Conservation (phyloP, 2,329 filamentous ascomycete species). For the Pseudocercospora vitis region DNA sequence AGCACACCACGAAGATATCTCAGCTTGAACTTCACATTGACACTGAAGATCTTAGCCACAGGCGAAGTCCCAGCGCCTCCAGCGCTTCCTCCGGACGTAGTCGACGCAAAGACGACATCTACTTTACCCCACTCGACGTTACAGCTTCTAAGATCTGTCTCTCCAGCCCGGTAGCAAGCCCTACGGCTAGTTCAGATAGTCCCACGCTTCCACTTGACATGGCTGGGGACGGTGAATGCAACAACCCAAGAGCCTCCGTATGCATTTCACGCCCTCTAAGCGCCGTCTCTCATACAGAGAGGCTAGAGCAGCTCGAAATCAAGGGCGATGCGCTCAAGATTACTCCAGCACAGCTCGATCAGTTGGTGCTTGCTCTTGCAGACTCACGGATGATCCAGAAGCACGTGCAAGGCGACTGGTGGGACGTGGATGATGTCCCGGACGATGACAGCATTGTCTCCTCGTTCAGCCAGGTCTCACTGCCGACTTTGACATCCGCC, state of each 20-base stretch:
- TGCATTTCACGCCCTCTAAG: conserved; percentile 16
- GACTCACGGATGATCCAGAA: conserved; percentile 27
- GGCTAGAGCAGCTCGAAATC: conserved; percentile 8
- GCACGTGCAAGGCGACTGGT: conserved; percentile 30
- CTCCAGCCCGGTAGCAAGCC: conserved; percentile 29
- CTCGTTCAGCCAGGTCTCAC: conserved; percentile 23
- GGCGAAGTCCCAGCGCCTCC: conserved; percentile 16
- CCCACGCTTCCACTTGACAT: conserved; percentile 14
- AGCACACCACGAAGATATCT: neutral
- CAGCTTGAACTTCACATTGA: conserved; percentile 9
- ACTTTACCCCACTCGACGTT: conserved; percentile 32
- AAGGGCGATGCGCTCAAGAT: conserved; percentile 15
- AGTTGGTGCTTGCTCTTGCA: conserved; percentile 28
- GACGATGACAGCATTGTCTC: conserved; percentile 24
- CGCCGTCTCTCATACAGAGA: conserved; percentile 19
- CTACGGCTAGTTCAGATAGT: conserved; percentile 14
- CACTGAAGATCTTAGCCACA: conserved; percentile 16
- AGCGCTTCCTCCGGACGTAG: conserved; percentile 13
- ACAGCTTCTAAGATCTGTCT: conserved; percentile 26
- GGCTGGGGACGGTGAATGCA: conserved; percentile 12
- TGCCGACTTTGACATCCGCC: conserved; percentile 24
- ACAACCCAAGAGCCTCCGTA: conserved; percentile 19
- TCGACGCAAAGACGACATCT: conserved; percentile 25
- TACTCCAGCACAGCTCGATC: conserved; percentile 27
- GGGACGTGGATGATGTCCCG: conserved; percentile 26